Evolutionary conservation across 805 yeast species (phyloP).

Genomic region (Candida berthetii): DNA sequence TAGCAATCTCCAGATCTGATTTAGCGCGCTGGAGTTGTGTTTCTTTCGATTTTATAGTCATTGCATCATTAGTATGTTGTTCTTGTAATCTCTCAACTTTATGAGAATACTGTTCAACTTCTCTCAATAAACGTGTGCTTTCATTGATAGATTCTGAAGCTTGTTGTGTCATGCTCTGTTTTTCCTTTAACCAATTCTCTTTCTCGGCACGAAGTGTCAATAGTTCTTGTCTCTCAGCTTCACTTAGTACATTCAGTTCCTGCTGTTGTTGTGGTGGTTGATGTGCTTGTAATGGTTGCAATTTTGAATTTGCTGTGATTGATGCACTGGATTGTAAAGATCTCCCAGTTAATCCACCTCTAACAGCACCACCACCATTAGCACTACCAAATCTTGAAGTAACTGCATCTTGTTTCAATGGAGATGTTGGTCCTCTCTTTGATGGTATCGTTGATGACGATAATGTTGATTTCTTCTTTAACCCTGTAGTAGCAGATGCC

Average conservation of each 20-base stretch:
- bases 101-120: constrained; percentile 10
- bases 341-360: constrained; percentile 36
- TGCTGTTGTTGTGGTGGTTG: not conserved
- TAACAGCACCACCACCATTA: constrained; percentile 14
- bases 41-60: constrained; percentile 60
- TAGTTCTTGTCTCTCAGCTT: constrained; percentile 34
- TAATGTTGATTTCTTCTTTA: constrained; percentile 7
- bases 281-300: no score
- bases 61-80: constrained; percentile 42
- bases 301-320: constrained; percentile 3
- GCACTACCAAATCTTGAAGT: not conserved
- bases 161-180: constrained; percentile 22
- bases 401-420: constrained; percentile 38
- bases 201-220: constrained; percentile 49
- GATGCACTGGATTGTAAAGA: constrained; percentile 28
- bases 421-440: constrained; percentile 68
- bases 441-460: constrained; percentile 42
- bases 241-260: constrained; percentile 6
- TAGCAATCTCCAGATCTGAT: constrained; percentile 56
- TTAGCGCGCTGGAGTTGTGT: constrained; percentile 56
- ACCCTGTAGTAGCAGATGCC: constrained; percentile 4
- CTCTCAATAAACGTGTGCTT: constrained; percentile 21
- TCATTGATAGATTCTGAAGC: constrained; percentile 21
- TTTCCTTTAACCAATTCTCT: constrained; percentile 24
- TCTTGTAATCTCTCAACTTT: constrained; percentile 37